Evolutionary conservation across 352 stramenopile species (phyloP).

Genomic region (Aphanomyces astaci): DNA sequence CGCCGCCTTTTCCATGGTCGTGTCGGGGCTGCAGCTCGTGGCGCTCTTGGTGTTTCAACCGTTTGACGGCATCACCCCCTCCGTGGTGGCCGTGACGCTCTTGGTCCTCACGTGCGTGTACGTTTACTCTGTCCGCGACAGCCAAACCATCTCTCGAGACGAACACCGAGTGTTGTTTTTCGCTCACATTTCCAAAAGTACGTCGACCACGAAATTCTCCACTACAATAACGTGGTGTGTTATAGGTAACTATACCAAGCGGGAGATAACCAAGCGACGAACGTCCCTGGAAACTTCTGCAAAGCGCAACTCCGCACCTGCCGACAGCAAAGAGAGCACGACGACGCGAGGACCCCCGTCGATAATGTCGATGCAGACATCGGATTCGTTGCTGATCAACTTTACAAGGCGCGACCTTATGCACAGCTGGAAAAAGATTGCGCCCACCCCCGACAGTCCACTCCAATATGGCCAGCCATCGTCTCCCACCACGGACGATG

Average conservation of each 20-base stretch:
- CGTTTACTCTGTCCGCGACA: background rate
- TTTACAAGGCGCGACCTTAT: background rate
- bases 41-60: conserved; percentile 6
- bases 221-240: background rate
- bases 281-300: too few species aligned
- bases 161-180: conserved; percentile 24
- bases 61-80: conserved; percentile 6
- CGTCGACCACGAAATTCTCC: too few species aligned
- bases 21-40: conserved; percentile 22
- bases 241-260: background rate
- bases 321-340: background rate
- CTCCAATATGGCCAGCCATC: background rate
- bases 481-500: background rate
- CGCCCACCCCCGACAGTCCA: background rate
- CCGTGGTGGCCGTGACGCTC: background rate
- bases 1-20: conserved; percentile 13
- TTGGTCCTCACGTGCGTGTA: conserved; percentile 24
- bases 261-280: background rate
- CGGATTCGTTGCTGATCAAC: background rate
- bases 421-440: background rate
- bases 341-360: background rate
- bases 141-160: conserved; percentile 25
- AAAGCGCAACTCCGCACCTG: too few species aligned
- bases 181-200: conserved; percentile 4
- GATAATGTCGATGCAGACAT: background rate